Percentiles rank a stretch among this genome's conserved stretches.
These are phyloP conservation scores for Fusarium sp. DNA, from an alignment of 2,329 filamentous ascomycete genomes.

Conservation along the genomic window DNA sequence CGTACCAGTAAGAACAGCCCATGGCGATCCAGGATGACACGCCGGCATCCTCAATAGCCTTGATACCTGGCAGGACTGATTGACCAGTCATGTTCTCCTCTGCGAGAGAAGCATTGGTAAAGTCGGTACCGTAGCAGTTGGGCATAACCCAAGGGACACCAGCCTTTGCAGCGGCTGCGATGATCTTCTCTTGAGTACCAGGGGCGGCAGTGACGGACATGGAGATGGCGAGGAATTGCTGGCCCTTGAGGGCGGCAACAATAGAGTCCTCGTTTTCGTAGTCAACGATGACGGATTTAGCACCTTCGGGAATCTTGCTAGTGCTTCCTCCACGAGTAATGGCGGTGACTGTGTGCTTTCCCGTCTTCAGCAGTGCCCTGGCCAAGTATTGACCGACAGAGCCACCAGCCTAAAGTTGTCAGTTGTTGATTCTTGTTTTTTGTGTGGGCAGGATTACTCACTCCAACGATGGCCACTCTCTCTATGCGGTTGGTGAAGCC, in stretches of 20 bases:
- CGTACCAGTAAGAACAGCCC: slow-evolving; percentile 67
- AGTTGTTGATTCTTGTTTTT: background rate
- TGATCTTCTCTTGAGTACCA: slow-evolving; percentile 60
- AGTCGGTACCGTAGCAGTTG: slow-evolving; percentile 58
- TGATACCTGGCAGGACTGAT: slow-evolving; percentile 38
- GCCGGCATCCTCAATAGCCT: slow-evolving; percentile 53
- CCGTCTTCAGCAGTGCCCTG: slow-evolving; percentile 55
- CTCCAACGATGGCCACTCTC: slow-evolving; percentile 59
- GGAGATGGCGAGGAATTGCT: slow-evolving; percentile 69
- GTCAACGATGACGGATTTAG: slow-evolving; percentile 55
- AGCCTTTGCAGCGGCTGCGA: slow-evolving; percentile 65
- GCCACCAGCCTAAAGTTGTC: slow-evolving; percentile 52
- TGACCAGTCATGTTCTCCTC: slow-evolving; percentile 45
- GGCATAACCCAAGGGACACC: slow-evolving; percentile 66
- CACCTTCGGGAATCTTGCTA: slow-evolving; percentile 55
- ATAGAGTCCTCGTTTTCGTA: slow-evolving; percentile 57
- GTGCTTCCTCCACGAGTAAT: slow-evolving; percentile 57
- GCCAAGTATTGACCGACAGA: slow-evolving; percentile 52
- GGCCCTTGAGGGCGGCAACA: slow-evolving; percentile 60
- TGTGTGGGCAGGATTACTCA: slow-evolving; percentile 43
- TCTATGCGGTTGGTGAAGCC: slow-evolving; percentile 55
- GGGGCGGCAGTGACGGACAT: slow-evolving; percentile 55
- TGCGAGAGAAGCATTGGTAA: slow-evolving; percentile 52
- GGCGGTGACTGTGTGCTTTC: slow-evolving; percentile 63
- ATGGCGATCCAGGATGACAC: slow-evolving; percentile 59